Evolutionary conservation across 2,329 filamentous ascomycete genomes (phyloP).

Genomic region (Fusarium dimerum): DNA sequence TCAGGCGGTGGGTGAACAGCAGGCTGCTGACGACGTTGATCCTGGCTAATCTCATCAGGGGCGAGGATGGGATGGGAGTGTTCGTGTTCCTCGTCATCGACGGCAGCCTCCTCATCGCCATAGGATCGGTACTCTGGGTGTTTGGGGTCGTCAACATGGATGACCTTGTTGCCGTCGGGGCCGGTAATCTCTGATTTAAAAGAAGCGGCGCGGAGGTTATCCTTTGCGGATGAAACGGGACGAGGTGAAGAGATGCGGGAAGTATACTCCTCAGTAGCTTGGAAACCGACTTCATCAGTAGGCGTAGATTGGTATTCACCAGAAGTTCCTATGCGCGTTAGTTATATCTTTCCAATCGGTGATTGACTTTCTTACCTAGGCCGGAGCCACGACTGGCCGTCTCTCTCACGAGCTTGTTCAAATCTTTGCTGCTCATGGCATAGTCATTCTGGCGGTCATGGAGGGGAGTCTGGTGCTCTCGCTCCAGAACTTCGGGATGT

Average conservation of each 20-base stretch:
- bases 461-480: slow-evolving; percentile 64
- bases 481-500: slow-evolving; percentile 78
- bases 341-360: slow-evolving; percentile 7
- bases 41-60: slow-evolving; percentile 80
- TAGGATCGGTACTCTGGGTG: slow-evolving; percentile 41
- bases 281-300: slow-evolving; percentile 86
- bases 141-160: slow-evolving; percentile 71
- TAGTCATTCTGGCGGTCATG: slow-evolving; percentile 67
- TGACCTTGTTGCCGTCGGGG: slow-evolving; percentile 56
- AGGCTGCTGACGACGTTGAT: slow-evolving; percentile 69
- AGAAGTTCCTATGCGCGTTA: slow-evolving; percentile 58
- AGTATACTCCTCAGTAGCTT: slow-evolving; percentile 81
- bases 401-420: slow-evolving; percentile 85
- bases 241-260: slow-evolving; percentile 73
- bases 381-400: slow-evolving; percentile 58
- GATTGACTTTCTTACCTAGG: slow-evolving; percentile 44
- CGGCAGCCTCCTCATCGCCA: slow-evolving; percentile 44
- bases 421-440: slow-evolving; percentile 83
- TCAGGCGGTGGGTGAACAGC: slow-evolving; percentile 77
- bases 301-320: slow-evolving; percentile 70
- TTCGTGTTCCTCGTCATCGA: slow-evolving; percentile 59
- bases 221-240: slow-evolving; percentile 41
- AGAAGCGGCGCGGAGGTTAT: slow-evolving; percentile 16
- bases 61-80: slow-evolving; percentile 83
- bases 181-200: slow-evolving; percentile 35